Conservation (phyloP, 2,329 filamentous ascomycete species). For the Dothiorella sarmentorum region DNA sequence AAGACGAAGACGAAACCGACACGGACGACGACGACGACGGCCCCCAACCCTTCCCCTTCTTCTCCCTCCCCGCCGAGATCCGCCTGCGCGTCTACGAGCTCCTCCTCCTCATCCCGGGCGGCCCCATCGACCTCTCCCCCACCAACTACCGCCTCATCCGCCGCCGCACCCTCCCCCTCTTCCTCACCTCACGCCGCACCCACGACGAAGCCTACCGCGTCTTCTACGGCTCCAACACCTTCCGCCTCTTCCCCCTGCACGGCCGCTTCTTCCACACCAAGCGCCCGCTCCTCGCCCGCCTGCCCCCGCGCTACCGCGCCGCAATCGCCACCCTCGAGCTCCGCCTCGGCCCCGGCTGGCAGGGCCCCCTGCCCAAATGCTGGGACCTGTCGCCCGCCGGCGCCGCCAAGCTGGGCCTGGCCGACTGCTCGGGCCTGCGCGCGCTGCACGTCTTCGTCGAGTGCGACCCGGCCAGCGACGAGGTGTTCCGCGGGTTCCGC, state of each 20-base stretch:
- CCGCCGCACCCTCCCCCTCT: conserved; percentile 62
- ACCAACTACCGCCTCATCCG: conserved; percentile 51
- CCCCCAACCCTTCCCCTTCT: conserved; percentile 50
- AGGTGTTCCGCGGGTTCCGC: conserved; percentile 65
- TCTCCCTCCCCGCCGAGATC: conserved; percentile 53
- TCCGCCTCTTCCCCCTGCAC: conserved; percentile 53
- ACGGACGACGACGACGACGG: too few species aligned
- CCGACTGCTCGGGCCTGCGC: conserved; percentile 58
- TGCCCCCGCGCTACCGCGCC: conserved; percentile 59
- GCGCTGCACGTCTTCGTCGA: conserved; percentile 67
- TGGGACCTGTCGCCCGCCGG: conserved; percentile 50
- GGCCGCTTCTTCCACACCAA: conserved; percentile 67
- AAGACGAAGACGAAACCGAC: conserved; percentile 54
- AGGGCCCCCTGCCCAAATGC: conserved; percentile 59
- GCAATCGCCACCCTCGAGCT: conserved; percentile 64
- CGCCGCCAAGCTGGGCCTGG: conserved; percentile 52
- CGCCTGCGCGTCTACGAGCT: conserved; percentile 49
- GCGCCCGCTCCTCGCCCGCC: conserved; percentile 64
- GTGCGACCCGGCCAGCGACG: conserved; percentile 64
- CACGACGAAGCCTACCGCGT: conserved; percentile 51
- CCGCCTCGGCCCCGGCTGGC: conserved; percentile 70
- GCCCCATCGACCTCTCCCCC: conserved; percentile 66
- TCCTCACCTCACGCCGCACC: conserved; percentile 56
- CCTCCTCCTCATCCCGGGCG: conserved; percentile 48
- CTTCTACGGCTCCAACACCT: conserved; percentile 52